A percentile compares a stretch with the other conserved stretches of the same genome.
phyloP scores from a whole-genome alignment of 1,284 basidiomycete genomes.

The Athelia psychrophila region DNA sequence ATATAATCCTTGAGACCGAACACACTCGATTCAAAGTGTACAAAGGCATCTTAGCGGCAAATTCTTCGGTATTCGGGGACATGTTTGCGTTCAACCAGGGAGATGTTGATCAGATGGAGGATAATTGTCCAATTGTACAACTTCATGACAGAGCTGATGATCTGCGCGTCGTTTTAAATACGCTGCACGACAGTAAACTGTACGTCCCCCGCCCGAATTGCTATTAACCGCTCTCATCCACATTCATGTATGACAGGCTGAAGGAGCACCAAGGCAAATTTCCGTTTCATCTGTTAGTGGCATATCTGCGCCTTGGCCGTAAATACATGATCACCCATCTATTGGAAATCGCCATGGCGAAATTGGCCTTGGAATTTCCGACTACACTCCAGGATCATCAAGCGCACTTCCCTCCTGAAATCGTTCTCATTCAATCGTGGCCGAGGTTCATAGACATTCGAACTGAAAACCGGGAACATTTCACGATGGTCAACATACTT shows the following conservation, averaged over 20 bases:
- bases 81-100: constrained; percentile 16
- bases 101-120: constrained; percentile 12
- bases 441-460: neutral
- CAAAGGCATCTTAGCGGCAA: constrained; percentile 9
- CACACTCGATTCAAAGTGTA: constrained; percentile 18
- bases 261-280: too few species aligned
- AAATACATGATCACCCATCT: neutral
- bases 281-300: neutral
- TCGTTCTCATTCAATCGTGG: too few species aligned
- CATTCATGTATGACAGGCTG: too few species aligned
- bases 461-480: neutral
- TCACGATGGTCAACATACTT: neutral
- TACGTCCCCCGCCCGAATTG: neutral
- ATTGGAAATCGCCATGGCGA: neutral
- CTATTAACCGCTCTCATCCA: neutral
- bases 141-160: constrained; percentile 18
- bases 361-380: neutral
- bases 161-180: constrained; percentile 23
- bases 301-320: neutral
- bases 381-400: neutral
- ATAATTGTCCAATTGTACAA: constrained; percentile 22
- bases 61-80: constrained; percentile 18
- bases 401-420: neutral
- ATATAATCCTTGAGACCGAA: constrained; percentile 20
- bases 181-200: constrained; percentile 20